Evolutionary conservation across 208 protist genomes (phyloP).

Genomic region (Porcisia hertigi): DNA sequence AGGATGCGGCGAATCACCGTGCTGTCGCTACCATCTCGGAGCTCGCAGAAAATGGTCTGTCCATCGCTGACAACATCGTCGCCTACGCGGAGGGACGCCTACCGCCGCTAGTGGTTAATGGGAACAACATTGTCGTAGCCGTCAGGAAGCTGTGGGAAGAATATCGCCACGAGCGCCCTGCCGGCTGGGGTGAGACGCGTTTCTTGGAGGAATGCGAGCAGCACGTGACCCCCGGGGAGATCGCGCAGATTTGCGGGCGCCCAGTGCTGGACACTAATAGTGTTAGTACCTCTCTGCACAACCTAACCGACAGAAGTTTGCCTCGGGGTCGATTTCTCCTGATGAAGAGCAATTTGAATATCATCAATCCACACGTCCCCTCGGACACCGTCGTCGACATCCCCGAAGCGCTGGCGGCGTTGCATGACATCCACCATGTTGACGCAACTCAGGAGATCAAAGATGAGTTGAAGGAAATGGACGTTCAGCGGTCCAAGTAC

Average conservation of each 20-base stretch:
- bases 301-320: conserved; percentile 46
- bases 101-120: conserved; percentile 45
- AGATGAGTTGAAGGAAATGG: conserved; percentile 69
- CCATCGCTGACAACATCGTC: conserved; percentile 71
- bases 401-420: conserved; percentile 46
- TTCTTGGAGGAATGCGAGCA: conserved; percentile 71
- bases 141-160: conserved; percentile 36
- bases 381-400: conserved; percentile 41
- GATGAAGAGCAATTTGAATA: conserved; percentile 59
- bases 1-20: conserved; percentile 74
- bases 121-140: conserved; percentile 33
- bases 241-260: conserved; percentile 44
- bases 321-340: conserved; percentile 66
- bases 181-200: conserved; percentile 71
- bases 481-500: conserved; percentile 39
- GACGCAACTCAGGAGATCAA: conserved; percentile 60
- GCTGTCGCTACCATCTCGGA: conserved; percentile 49
- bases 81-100: conserved; percentile 73
- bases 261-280: conserved; percentile 47
- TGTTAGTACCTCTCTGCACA: conserved; percentile 44
- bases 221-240: conserved; percentile 41
- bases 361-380: conserved; percentile 52
- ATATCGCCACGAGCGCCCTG: conserved; percentile 70
- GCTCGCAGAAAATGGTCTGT: conserved; percentile 62
- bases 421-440: conserved; percentile 77